A percentile compares a stretch with the other conserved stretches of the same genome.
phyloP scores from a whole-genome alignment of 2,329 filamentous ascomycete species.

The Corynespora cassiicola region DNA sequence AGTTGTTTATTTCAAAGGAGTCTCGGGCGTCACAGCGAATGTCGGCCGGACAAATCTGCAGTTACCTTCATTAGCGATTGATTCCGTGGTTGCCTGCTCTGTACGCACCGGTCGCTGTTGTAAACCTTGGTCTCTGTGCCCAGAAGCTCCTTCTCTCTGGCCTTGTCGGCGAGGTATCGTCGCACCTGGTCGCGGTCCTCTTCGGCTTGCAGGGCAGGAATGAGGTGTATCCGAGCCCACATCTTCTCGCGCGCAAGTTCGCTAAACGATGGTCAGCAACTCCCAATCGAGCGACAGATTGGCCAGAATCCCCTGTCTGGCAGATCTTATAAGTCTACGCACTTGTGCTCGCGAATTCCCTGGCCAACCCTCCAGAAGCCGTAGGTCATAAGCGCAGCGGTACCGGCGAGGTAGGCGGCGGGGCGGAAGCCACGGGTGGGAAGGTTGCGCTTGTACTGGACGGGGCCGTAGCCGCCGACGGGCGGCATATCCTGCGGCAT shows the following conservation, averaged over 20 bases:
- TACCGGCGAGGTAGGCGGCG: constrained; percentile 75
- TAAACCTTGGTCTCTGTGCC: constrained; percentile 86
- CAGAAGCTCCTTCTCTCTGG: constrained; percentile 87
- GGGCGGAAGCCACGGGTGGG: constrained; percentile 91
- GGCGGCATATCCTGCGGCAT: constrained; percentile 99
- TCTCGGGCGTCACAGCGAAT: constrained; percentile 73
- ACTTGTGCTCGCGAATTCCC: constrained; percentile 92
- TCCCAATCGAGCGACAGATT: constrained; percentile 1
- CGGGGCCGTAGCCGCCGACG: constrained; percentile 88
- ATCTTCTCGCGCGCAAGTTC: constrained; percentile 97
- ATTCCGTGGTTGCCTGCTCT: constrained; percentile 9
- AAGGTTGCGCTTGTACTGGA: constrained; percentile 98
- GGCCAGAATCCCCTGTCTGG: too few species aligned
- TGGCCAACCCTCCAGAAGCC: constrained; percentile 87
- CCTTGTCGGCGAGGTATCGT: constrained; percentile 83
- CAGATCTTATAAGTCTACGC: too few species aligned
- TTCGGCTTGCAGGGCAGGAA: constrained; percentile 92
- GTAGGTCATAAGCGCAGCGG: constrained; percentile 81
- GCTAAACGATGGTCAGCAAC: constrained; percentile 56
- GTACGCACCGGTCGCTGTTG: constrained; percentile 80
- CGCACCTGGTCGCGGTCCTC: constrained; percentile 95
- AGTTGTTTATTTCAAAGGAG: constrained; percentile 62
- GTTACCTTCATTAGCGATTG: constrained; percentile 4
- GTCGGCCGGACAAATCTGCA: constrained; percentile 72
- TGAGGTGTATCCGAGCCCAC: constrained; percentile 95